These are phyloP conservation scores for Oxyria digyna DNA, from an alignment of 148 eudicot species.

Conservation along the genomic window DNA sequence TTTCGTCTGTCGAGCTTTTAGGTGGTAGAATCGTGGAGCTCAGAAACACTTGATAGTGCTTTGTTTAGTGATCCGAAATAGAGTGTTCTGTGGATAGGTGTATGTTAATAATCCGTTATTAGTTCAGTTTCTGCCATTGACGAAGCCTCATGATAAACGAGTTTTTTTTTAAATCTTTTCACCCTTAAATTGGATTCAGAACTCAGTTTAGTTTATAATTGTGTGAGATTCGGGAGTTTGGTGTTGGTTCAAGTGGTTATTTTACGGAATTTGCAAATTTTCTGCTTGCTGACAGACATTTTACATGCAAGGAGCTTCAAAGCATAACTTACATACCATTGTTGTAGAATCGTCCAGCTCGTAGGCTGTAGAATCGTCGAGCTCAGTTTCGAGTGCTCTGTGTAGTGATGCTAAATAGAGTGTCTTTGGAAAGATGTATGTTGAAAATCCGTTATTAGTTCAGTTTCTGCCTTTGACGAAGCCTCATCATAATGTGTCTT, in stretches of 20 bases:
- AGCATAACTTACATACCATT: slow-evolving; percentile 58
- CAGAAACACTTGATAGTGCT: neutral
- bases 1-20: neutral
- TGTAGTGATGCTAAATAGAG: neutral
- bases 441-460: neutral
- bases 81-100: neutral
- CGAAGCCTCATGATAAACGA: too few species aligned
- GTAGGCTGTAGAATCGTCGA: neutral
- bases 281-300: slow-evolving; percentile 7
- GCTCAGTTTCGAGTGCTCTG: slow-evolving; percentile 1
- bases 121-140: neutral
- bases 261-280: slow-evolving; percentile 9
- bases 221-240: too few species aligned
- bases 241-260: neutral
- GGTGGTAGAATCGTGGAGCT: neutral
- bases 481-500: neutral
- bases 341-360: slow-evolving; percentile 11
- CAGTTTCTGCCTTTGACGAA: neutral
- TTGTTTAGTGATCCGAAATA: neutral
- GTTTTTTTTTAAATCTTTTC: too few species aligned
- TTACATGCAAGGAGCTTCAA: slow-evolving; percentile 61
- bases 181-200: too few species aligned
- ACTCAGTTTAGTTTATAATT: too few species aligned
- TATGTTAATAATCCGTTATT: neutral
- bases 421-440: neutral